Evolutionary conservation across 2,329 filamentous ascomycete genomes (phyloP).

Genomic region (Chrysoporthe deuterocubensis): DNA sequence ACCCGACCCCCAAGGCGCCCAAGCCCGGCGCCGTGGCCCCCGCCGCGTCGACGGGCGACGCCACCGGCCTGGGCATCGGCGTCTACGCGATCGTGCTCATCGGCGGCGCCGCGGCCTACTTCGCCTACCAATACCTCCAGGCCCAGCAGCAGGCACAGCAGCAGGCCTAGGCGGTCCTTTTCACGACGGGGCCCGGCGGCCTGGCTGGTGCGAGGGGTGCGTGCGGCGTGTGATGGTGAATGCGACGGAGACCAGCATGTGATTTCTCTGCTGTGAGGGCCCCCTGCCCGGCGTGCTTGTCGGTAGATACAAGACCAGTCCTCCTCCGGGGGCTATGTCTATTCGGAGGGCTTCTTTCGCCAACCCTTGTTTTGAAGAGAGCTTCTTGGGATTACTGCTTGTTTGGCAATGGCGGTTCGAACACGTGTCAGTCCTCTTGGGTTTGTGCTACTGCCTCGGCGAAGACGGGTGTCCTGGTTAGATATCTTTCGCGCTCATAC

Average conservation of each 20-base stretch:
- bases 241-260: background rate
- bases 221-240: no score
- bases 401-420: no score
- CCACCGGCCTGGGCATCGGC: slow-evolving; percentile 70
- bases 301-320: slow-evolving; percentile 21
- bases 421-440: background rate
- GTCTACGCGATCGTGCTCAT: slow-evolving; percentile 81
- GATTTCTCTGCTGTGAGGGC: background rate
- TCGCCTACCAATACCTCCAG: slow-evolving; percentile 85
- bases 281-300: background rate
- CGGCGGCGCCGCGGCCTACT: slow-evolving; percentile 77
- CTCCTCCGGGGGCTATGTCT: background rate
- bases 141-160: slow-evolving; percentile 45
- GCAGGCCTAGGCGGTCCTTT: slow-evolving; percentile 10
- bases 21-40: slow-evolving; percentile 52
- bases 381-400: background rate
- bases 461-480: slow-evolving; percentile 6
- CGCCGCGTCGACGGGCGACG: slow-evolving; percentile 51
- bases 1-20: slow-evolving; percentile 72
- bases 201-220: background rate
- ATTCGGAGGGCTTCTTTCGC: background rate
- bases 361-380: background rate
- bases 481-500: slow-evolving; percentile 5
- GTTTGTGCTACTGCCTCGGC: slow-evolving; percentile 10
- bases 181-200: background rate